Conservation (phyloP, 352 stramenopile genomes). For the Phytophthora idaei region DNA sequence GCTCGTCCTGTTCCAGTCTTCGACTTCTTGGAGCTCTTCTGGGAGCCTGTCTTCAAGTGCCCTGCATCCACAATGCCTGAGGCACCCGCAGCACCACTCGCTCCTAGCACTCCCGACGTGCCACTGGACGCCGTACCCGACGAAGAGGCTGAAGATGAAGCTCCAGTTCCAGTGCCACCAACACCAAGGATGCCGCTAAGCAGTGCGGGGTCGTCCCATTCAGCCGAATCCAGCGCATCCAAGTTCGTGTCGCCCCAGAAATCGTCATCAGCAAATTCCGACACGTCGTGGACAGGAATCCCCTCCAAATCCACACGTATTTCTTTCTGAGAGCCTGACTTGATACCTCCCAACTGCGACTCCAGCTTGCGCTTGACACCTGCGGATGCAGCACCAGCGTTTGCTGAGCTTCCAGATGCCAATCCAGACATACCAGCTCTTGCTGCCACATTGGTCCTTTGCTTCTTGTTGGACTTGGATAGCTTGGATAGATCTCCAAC, state of each 20-base stretch:
- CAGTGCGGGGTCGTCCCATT: constrained; percentile 82
- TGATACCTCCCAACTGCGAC: constrained; percentile 36
- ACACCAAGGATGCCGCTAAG: constrained; percentile 64
- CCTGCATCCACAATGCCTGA: constrained; percentile 9
- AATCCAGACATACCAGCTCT: constrained; percentile 17
- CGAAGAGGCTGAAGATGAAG: constrained; percentile 33
- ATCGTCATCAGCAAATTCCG: constrained; percentile 84
- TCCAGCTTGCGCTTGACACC: constrained; percentile 79
- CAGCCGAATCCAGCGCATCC: constrained; percentile 80
- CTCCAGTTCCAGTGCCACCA: constrained; percentile 22
- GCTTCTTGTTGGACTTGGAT: constrained; percentile 66
- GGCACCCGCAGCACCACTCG: constrained; percentile 1
- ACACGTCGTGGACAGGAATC: constrained; percentile 71
- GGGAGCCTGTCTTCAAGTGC: constrained; percentile 20
- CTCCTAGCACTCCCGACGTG: constrained; percentile 5
- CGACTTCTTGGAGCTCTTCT: constrained; percentile 62
- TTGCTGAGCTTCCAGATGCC: constrained; percentile 10
- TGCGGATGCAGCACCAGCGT: constrained; percentile 16
- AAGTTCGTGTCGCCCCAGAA: constrained; percentile 90
- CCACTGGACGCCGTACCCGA: constrained; percentile 26
- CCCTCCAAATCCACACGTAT: constrained; percentile 79
- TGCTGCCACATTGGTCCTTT: constrained; percentile 36
- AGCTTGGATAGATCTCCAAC: constrained; percentile 39
- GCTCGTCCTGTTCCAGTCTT: constrained; percentile 47
- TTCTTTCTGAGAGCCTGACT: constrained; percentile 54